Evolutionary conservation across 2,329 filamentous ascomycete species (phyloP).

Genomic region (Exserohilum rostratum): DNA sequence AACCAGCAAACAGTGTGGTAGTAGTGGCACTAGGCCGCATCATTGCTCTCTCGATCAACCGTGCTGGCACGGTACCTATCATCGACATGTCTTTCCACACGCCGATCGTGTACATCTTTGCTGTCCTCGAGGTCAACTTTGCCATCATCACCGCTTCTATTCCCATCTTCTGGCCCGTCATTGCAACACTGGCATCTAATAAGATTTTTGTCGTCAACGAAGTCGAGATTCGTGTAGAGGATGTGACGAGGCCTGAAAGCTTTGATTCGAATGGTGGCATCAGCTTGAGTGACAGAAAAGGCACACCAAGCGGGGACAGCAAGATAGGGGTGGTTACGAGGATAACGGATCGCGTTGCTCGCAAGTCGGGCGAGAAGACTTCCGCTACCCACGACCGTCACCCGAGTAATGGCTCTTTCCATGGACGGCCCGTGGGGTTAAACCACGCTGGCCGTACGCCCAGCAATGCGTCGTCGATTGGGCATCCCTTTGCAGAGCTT

Average conservation of each 20-base stretch:
- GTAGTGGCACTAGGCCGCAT: conserved; percentile 38
- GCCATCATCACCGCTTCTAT: conserved; percentile 47
- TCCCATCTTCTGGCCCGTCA: conserved; percentile 49
- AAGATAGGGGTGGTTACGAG: conserved; percentile 21
- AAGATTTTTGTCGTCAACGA: conserved; percentile 50
- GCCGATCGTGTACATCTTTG: conserved; percentile 42
- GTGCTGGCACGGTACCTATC: conserved; percentile 40
- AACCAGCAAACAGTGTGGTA: conserved; percentile 28
- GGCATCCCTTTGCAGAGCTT: conserved; percentile 16
- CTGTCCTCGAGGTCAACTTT: conserved; percentile 47
- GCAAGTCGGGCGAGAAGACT: conserved; percentile 2
- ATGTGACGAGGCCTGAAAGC: conserved; percentile 21
- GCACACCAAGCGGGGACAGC: conserved; percentile 10
- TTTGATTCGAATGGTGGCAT: conserved; percentile 21
- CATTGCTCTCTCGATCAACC: conserved; percentile 33
- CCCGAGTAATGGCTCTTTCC: conserved; percentile 15
- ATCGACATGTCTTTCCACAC: conserved; percentile 41
- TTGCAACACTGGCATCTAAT: conserved; percentile 38
- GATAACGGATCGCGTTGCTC: conserved; percentile 12
- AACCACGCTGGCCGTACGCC: conserved; percentile 16
- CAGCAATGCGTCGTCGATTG: conserved; percentile 21
- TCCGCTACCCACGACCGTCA: conserved; percentile 13
- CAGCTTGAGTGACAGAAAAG: conserved; percentile 23
- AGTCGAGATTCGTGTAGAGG: conserved; percentile 43
- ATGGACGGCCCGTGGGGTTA: conserved; percentile 17